Base-by-base conservation (phyloP, 2,329 filamentous ascomycete species). In the Sporothrix brasiliensis region DNA sequence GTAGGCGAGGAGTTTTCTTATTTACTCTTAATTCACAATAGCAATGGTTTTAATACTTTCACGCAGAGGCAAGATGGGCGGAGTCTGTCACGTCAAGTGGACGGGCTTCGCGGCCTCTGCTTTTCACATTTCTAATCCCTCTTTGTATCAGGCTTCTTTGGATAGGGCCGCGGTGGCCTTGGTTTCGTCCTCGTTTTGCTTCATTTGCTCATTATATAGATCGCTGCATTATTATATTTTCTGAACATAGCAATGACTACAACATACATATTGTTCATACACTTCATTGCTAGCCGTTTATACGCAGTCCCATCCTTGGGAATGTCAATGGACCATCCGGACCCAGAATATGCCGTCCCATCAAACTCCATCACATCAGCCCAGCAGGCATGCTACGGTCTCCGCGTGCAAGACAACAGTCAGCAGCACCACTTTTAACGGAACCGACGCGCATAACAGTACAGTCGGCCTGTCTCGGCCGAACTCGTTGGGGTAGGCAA, bases 191-290 rank as follows among this genome's bases (percentile, higher is more conserved):
- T 6, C 10, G 16, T 27, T 27, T 50, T 44, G 14, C 27, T 1
- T 27, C n/a, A n/a, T 63, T 50, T 50, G 16, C 16, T 49, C 19
- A 19, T 50, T 50, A 50, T 44, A 65, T 65, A 65, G 61, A 65
- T 34, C 19, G 61, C 44, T 50, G 44, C 44, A 50, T 65, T 7
- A 30, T 50, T 50, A 16, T 19, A 9, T n/a, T 16, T 50, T 34
- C 34, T 63, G 39, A 24, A 65, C 24, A 65, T 21, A 65, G 44
- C 61, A 50, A 30, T 30, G n/a, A 34, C 10, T 24, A 13, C 34
- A 34, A 34, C 34, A 34, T 9, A 34, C 34, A 34, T 7, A 34
- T 34, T 34, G 34, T 9, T 34, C 34, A 34, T 34, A 34, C 34
- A 9, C 34, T 34, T 34, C 34, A 34, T 34, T 34, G 34, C 34